These are phyloP conservation scores for Canavalia gladiata DNA, from an alignment of 306 rosid species.

Conservation along the genomic window DNA sequence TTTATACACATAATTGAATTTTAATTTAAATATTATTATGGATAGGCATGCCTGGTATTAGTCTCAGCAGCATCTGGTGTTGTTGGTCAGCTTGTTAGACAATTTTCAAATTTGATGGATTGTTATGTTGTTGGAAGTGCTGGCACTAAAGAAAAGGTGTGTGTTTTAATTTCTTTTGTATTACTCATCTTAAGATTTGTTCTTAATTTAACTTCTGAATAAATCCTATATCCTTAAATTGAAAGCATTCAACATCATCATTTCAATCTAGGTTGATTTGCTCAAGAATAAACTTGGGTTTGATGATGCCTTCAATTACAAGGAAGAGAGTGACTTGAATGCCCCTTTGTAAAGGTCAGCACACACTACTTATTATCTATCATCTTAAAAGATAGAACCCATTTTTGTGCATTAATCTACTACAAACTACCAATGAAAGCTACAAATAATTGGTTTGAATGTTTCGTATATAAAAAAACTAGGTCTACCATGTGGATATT, in stretches of 20 bases:
- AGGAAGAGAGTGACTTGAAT: slow-evolving; percentile 65
- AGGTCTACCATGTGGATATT: no score
- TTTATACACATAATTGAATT: background rate
- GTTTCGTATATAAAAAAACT: no score
- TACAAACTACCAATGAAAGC: no score
- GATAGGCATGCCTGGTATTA: slow-evolving; percentile 44
- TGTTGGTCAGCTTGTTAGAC: background rate
- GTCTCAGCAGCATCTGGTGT: background rate
- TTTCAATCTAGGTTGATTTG: slow-evolving; percentile 43
- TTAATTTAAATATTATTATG: background rate
- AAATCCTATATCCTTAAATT: background rate
- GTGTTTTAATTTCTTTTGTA: background rate
- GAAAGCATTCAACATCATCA: background rate
- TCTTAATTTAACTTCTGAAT: background rate
- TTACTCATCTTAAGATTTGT: background rate
- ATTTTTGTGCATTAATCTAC: background rate
- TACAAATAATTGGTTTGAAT: no score
- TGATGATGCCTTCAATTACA: slow-evolving; percentile 73
- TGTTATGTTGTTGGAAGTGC: slow-evolving; percentile 2
- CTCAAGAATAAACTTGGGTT: slow-evolving; percentile 49
- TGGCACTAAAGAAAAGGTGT: background rate
- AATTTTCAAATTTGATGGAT: background rate
- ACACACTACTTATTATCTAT: background rate
- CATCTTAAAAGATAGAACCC: background rate
- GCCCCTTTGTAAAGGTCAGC: slow-evolving; percentile 67